Base-by-base conservation (phyloP, 441 rosid genomes). In the Bruguiera hainesii region DNA sequence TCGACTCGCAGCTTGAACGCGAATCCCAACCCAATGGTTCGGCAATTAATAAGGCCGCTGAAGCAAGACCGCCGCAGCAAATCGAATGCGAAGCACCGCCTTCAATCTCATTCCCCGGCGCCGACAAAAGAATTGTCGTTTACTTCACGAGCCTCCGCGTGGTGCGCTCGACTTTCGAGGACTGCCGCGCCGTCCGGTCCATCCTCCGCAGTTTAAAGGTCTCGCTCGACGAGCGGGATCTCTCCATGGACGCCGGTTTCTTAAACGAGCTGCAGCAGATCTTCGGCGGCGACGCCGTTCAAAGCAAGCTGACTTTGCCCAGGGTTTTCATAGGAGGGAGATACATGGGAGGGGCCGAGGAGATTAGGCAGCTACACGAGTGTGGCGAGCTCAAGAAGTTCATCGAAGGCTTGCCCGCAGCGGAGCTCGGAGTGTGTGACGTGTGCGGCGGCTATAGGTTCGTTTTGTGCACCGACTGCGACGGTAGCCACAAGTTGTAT, bases 141-240 rank as follows among this genome's bases (percentile, higher is more conserved):
- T 89, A 86, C 87, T 84, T 77, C 83, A 91, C 96, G 49, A 91
- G 90, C 76, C 96, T 89, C 65, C 80, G 84, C 11, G 75, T 89
- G 6, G 80, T 89, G 8, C 85, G 96, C 6, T 78, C 73, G 66
- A 88, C 96, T 23, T 89, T 73, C 75, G 90, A 88, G 64, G 93
- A 89, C 65, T 89, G 92, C 78, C 66, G 76, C 50, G 30, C 74
- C 29, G 89, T 88, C 69, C 62, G 81, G 56, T 81, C 91, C 4
- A 86, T 91, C 71, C 85, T 91, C 35, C 87, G 80, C 0, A 85
- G 79, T 6, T 67, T 79, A 60, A 75, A 83, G 0, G 85, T 84
- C 66, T 76, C 83, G 1, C 68, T 85, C 50, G 95, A 92, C 81
- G 96, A 92, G 60, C 86, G 93, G 5, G 96, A 90, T 76, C 66